Percentiles rank a stretch among this genome's conserved stretches.
Evolutionary conservation across 768 basidiomycete genomes (phyloP).

Genomic region (Tylopilus rubrobrunneus): DNA sequence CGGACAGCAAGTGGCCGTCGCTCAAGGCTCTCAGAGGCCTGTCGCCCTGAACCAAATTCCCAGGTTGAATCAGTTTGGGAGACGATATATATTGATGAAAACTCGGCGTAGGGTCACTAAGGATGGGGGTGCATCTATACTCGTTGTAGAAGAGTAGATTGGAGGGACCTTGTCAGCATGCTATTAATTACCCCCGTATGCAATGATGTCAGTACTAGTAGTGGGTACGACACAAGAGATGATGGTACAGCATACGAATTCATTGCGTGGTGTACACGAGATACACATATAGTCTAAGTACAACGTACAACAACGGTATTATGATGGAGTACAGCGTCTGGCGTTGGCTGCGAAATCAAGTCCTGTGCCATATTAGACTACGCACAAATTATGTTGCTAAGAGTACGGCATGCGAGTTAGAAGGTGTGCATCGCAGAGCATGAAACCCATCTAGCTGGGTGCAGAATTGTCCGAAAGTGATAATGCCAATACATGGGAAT

Average conservation of each 20-base stretch:
- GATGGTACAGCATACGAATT: too few relatives aligned
- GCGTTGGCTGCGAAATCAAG: conserved; percentile 9
- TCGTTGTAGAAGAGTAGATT: conserved; percentile 30
- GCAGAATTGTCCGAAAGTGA: neutral
- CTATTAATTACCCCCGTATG: neutral
- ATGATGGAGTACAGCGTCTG: conserved; percentile 15
- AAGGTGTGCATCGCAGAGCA: neutral
- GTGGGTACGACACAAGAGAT: too few relatives aligned
- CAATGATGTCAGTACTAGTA: neutral
- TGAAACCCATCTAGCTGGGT: neutral
- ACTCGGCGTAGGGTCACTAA: conserved; percentile 57
- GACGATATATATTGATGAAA: conserved; percentile 57
- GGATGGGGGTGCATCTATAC: conserved; percentile 63
- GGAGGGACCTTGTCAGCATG: neutral
- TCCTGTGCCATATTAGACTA: conserved; percentile 16
- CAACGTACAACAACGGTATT: conserved; percentile 10
- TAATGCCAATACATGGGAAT: neutral
- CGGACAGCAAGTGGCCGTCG: neutral
- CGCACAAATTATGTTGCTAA: conserved; percentile 7
- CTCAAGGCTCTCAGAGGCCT: conserved; percentile 7
- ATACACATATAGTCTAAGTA: neutral
- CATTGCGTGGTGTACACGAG: neutral
- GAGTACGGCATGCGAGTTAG: conserved; percentile 10
- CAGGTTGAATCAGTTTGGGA: conserved; percentile 47
- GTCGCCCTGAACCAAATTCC: conserved; percentile 15